A percentile compares a stretch with the other conserved stretches of the same genome.
These are phyloP conservation scores for Mycosphaerelloides madeirae DNA, from an alignment of 2,329 filamentous ascomycete species.

Conservation along the genomic window DNA sequence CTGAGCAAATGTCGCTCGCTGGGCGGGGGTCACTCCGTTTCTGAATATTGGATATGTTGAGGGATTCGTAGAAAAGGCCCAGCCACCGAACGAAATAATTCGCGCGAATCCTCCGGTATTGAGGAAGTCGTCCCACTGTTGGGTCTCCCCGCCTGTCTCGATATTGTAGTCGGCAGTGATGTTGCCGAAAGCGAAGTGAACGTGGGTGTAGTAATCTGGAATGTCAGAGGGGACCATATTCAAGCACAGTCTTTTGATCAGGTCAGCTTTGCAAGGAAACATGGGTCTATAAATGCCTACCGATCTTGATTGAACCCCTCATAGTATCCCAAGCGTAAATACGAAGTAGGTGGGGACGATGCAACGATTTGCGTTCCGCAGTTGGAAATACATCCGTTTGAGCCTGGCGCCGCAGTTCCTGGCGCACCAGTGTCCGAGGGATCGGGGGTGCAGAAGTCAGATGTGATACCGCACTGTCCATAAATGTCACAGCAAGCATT, in stretches of 20 bases:
- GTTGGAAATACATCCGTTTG: slow-evolving; percentile 40
- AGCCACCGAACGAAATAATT: slow-evolving; percentile 46
- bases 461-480: slow-evolving; percentile 45
- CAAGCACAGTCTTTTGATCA: slow-evolving; percentile 16
- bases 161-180: slow-evolving; percentile 26
- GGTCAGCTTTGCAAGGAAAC: slow-evolving; percentile 27
- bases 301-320: slow-evolving; percentile 32
- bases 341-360: no score
- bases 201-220: slow-evolving; percentile 1
- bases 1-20: slow-evolving; percentile 60
- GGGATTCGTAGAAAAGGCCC: slow-evolving; percentile 38
- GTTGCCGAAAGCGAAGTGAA: slow-evolving; percentile 37
- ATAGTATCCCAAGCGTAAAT: slow-evolving; percentile 31
- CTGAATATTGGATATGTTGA: slow-evolving; percentile 37
- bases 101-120: slow-evolving; percentile 30
- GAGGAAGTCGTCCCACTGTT: slow-evolving; percentile 35
- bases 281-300: no score
- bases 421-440: slow-evolving; percentile 31
- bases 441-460: slow-evolving; percentile 41
- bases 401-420: slow-evolving; percentile 34
- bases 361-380: slow-evolving; percentile 38
- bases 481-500: slow-evolving; percentile 43
- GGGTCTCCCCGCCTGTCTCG: slow-evolving; percentile 2
- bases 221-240: slow-evolving; percentile 8
- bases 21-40: slow-evolving; percentile 30